phyloP scores from a whole-genome alignment of 495 filamentous ascomycete species.

The Penicillium salamii region DNA sequence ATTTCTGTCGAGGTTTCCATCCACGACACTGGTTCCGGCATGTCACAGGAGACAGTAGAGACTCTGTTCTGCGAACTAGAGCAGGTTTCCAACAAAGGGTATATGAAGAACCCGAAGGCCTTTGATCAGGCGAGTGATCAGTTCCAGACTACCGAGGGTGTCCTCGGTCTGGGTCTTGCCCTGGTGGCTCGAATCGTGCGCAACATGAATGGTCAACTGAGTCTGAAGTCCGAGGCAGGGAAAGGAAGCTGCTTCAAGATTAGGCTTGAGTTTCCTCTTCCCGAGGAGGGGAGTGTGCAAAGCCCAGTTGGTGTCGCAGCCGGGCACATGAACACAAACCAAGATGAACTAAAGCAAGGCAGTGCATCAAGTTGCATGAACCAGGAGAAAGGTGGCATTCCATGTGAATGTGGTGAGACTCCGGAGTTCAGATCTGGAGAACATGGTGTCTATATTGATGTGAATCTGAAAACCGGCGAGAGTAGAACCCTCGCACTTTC shows the following conservation, averaged over 20 bases:
- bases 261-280: slow-evolving; percentile 29
- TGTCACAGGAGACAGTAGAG: slow-evolving; percentile 71
- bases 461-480: slow-evolving; percentile 11
- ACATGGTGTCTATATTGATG: slow-evolving; percentile 10
- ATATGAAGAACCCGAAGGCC: slow-evolving; percentile 33
- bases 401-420: slow-evolving; percentile 16
- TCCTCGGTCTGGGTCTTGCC: slow-evolving; percentile 77
- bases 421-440: slow-evolving; percentile 6
- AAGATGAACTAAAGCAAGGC: background rate
- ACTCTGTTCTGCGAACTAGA: slow-evolving; percentile 80
- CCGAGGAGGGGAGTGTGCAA: slow-evolving; percentile 3
- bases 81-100: slow-evolving; percentile 66
- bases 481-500: slow-evolving; percentile 13
- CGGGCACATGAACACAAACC: background rate
- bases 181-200: slow-evolving; percentile 77
- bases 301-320: background rate
- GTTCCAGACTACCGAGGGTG: slow-evolving; percentile 26
- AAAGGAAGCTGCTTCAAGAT: slow-evolving; percentile 73
- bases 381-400: background rate
- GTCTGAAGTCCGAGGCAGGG: slow-evolving; percentile 79
- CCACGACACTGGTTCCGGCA: slow-evolving; percentile 76
- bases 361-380: background rate
- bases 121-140: slow-evolving; percentile 13
- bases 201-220: slow-evolving; percentile 85
- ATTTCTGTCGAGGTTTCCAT: slow-evolving; percentile 71